Evolutionary conservation across 495 filamentous ascomycete species (phyloP).

Genomic region (Thermothielavioides terrestris): DNA sequence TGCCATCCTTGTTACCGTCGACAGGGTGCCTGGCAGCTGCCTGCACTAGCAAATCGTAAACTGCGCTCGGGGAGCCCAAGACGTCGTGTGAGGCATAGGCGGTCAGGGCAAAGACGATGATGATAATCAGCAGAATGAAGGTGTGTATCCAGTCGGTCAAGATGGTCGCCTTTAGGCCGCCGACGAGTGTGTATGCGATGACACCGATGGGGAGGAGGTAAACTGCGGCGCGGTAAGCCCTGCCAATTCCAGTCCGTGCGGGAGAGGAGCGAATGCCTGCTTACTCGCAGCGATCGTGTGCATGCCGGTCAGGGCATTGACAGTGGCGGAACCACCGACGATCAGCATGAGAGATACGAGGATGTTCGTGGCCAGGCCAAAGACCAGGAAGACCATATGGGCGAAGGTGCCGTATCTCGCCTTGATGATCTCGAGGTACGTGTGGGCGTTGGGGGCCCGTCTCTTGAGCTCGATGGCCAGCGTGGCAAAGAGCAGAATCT

Average conservation of each 20-base stretch:
- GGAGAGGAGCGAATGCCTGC: neutral
- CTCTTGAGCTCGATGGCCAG: slow-evolving; percentile 90
- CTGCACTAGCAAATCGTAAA: slow-evolving; percentile 71
- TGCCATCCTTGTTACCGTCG: slow-evolving; percentile 73
- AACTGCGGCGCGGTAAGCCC: slow-evolving; percentile 25
- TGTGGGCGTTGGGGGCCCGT: slow-evolving; percentile 77
- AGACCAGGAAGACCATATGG: slow-evolving; percentile 69
- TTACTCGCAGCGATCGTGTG: slow-evolving; percentile 68
- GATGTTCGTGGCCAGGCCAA: slow-evolving; percentile 77
- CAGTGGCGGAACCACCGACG: slow-evolving; percentile 81
- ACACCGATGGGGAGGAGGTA: slow-evolving; percentile 85
- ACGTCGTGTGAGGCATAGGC: slow-evolving; percentile 66
- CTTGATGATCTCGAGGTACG: slow-evolving; percentile 67
- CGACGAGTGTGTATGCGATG: slow-evolving; percentile 60
- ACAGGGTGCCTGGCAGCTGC: slow-evolving; percentile 69
- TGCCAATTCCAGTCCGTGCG: neutral
- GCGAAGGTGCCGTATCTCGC: slow-evolving; percentile 51
- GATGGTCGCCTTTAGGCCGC: slow-evolving; percentile 43
- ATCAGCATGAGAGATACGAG: slow-evolving; percentile 85
- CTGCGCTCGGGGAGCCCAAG: slow-evolving; percentile 71
- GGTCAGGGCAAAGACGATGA: slow-evolving; percentile 84
- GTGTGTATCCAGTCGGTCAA: slow-evolving; percentile 62
- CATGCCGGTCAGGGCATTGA: slow-evolving; percentile 78
- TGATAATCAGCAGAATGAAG: slow-evolving; percentile 76
- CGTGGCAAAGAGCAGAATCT: slow-evolving; percentile 85